These are phyloP conservation scores for Cyclostephanos invisitatus DNA, from an alignment of 108 stramenopile genomes.

Conservation along the genomic window DNA sequence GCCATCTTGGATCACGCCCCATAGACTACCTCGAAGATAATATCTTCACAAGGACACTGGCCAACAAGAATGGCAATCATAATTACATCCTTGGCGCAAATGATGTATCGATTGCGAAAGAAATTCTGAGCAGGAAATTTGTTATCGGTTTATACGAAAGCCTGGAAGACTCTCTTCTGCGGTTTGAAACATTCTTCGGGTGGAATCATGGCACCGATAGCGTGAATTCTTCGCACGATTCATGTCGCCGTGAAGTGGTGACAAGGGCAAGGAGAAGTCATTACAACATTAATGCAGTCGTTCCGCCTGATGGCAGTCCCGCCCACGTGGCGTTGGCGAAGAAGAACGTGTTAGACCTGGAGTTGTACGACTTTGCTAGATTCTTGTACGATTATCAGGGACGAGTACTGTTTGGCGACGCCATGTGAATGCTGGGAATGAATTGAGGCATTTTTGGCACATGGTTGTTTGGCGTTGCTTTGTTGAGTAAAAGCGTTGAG, in stretches of 20 bases:
- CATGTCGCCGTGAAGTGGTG: conserved; percentile 15
- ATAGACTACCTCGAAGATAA: conserved; percentile 39
- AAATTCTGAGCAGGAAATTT: conserved; percentile 49
- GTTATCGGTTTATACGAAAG: conserved; percentile 43
- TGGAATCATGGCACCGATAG: conserved; percentile 26
- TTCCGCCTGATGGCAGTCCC: conserved; percentile 2
- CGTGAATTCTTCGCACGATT: not conserved
- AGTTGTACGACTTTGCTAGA: conserved; percentile 38
- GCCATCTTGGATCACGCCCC: not conserved
- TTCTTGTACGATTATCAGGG: conserved; percentile 48
- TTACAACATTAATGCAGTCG: conserved; percentile 10
- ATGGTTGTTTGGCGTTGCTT: no score
- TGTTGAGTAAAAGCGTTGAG: no score
- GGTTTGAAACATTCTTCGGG: conserved; percentile 51
- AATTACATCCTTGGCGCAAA: conserved; percentile 2
- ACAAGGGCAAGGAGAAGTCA: conserved; percentile 7
- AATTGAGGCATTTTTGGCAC: no score
- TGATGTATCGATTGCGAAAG: conserved; percentile 43
- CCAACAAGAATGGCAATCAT: conserved; percentile 8
- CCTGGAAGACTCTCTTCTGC: conserved; percentile 31
- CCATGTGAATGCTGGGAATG: not conserved
- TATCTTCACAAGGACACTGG: conserved; percentile 36
- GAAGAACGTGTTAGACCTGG: conserved; percentile 37
- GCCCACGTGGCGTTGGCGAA: conserved; percentile 13
- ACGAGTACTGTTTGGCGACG: conserved; percentile 26